Evolutionary conservation across 305 asterid genomes (phyloP).

Genomic region (Euphrasia arctica): DNA sequence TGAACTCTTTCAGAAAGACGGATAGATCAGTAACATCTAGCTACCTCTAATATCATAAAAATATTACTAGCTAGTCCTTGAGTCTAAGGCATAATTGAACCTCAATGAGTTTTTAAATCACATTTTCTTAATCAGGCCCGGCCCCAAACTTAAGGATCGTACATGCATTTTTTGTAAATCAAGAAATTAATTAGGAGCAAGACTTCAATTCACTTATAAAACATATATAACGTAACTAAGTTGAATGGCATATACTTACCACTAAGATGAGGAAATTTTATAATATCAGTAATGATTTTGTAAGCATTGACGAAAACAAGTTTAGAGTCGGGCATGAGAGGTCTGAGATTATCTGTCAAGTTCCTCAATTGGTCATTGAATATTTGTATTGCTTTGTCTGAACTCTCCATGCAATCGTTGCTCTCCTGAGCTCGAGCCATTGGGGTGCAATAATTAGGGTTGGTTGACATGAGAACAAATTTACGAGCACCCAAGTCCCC

Average conservation of each 20-base stretch:
- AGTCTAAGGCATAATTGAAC: too few species aligned
- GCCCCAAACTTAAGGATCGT: too few species aligned
- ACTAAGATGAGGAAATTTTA: conserved; percentile 34
- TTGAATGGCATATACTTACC: conserved; percentile 35
- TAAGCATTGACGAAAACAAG: conserved; percentile 54
- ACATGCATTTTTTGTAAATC: too few species aligned
- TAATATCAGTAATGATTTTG: conserved; percentile 50
- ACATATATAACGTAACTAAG: conserved; percentile 16
- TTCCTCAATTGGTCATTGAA: conserved; percentile 50
- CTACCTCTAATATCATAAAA: too few species aligned
- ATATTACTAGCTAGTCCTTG: too few species aligned
- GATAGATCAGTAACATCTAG: too few species aligned
- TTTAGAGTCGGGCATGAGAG: conserved; percentile 44
- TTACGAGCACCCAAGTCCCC: too few species aligned
- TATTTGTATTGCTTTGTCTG: conserved; percentile 46
- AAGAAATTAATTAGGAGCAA: too few species aligned
- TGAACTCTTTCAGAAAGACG: too few species aligned
- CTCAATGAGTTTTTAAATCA: too few species aligned
- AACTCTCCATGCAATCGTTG: conserved; percentile 39
- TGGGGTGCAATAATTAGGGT: conserved; percentile 77
- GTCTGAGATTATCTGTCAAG: conserved; percentile 36
- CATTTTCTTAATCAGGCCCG: too few species aligned
- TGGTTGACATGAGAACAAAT: conserved; percentile 53
- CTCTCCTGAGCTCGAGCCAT: conserved; percentile 18
- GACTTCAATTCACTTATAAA: too few species aligned